phyloP scores from a whole-genome alignment of 768 basidiomycete genomes.

The Dacryopinax primogenitus region DNA sequence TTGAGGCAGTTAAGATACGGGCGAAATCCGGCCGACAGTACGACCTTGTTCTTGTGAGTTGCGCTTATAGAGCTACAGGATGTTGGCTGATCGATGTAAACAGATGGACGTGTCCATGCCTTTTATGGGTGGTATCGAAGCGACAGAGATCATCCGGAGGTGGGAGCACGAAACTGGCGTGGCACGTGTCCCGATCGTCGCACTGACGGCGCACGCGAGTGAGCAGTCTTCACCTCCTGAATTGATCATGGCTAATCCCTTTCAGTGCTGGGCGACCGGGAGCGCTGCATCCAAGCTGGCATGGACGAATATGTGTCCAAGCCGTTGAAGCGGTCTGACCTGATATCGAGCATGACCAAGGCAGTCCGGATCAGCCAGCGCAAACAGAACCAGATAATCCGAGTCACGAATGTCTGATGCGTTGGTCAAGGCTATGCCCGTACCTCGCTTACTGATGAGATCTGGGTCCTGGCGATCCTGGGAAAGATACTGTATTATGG shows the following conservation, averaged over 20 bases:
- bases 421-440: too few species aligned
- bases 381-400: neutral
- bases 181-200: slow-evolving; percentile 78
- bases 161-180: slow-evolving; percentile 65
- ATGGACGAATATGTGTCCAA: slow-evolving; percentile 37
- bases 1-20: slow-evolving; percentile 79
- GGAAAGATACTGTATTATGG: neutral
- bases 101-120: slow-evolving; percentile 99
- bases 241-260: neutral
- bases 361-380: slow-evolving; percentile 3
- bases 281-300: slow-evolving; percentile 62
- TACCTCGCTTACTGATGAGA: too few species aligned
- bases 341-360: slow-evolving; percentile 12
- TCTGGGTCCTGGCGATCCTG: too few species aligned
- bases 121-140: slow-evolving; percentile 97
- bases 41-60: slow-evolving; percentile 78
- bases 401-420: too few species aligned
- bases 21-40: slow-evolving; percentile 60
- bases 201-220: slow-evolving; percentile 95
- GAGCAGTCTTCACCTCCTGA: slow-evolving; percentile 27
- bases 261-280: slow-evolving; percentile 77
- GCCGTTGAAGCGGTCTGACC: slow-evolving; percentile 22
- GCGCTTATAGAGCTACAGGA: neutral
- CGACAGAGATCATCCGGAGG: slow-evolving; percentile 79
- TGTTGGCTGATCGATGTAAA: slow-evolving; percentile 10